These are phyloP conservation scores for Salix brachista DNA, from an alignment of 345 rosid species.

Conservation along the genomic window DNA sequence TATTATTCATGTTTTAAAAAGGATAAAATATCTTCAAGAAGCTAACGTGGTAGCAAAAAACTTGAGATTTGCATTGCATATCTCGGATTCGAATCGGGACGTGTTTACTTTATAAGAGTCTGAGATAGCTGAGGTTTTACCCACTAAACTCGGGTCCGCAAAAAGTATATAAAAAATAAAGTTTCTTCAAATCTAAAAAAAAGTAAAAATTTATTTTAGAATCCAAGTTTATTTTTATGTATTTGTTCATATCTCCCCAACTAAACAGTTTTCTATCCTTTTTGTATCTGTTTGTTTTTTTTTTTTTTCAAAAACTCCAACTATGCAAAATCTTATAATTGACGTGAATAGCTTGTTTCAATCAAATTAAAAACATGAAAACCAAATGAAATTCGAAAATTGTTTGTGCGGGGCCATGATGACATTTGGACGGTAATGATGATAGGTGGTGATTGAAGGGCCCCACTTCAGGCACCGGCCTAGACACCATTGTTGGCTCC, in stretches of 20 bases:
- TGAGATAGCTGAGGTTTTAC: no score
- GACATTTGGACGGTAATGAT: slow-evolving; percentile 17
- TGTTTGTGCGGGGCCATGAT: slow-evolving; percentile 2
- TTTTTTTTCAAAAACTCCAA: no score
- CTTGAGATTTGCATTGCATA: rapidly evolving
- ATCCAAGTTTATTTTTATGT: no score
- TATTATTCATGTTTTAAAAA: no score
- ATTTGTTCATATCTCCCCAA: no score
- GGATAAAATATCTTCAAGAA: no score
- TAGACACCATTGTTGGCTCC: slow-evolving; percentile 16
- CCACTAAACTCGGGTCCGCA: rapidly evolving
- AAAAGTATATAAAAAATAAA: no score
- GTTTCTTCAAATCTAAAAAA: no score
- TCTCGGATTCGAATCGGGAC: rapidly evolving
- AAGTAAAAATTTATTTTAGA: no score
- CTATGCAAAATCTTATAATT: no score
- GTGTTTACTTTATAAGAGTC: rapidly evolving
- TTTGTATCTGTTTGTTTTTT: no score
- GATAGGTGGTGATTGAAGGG: slow-evolving; percentile 11
- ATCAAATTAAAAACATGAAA: neutral
- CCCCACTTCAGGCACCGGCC: slow-evolving; percentile 33
- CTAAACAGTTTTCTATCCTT: no score
- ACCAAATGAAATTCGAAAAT: neutral
- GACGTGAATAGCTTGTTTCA: neutral
- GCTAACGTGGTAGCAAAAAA: rapidly evolving